A percentile compares a stretch with the other conserved stretches of the same genome.
These are phyloP conservation scores for Rosa hybrid DNA, from an alignment of 331 rosid genomes.

Conservation along the genomic window DNA sequence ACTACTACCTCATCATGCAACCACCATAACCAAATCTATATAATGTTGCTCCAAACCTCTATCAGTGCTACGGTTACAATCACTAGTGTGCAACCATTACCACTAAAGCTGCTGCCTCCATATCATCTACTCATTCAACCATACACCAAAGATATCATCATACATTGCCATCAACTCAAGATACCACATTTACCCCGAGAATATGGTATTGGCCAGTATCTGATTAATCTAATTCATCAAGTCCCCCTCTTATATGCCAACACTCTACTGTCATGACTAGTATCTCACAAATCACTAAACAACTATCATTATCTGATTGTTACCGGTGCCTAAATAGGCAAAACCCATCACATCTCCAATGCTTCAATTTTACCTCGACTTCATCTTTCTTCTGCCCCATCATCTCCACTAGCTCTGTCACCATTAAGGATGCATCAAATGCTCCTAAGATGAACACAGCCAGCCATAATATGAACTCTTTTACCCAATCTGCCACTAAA, in stretches of 20 bases:
- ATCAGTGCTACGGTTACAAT: background rate
- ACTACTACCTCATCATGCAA: background rate
- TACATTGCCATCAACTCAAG: background rate
- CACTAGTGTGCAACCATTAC: background rate
- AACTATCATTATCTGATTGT: background rate
- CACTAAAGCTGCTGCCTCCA: background rate
- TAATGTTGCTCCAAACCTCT: background rate
- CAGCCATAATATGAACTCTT: background rate
- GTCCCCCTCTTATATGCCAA: background rate
- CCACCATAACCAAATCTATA: background rate
- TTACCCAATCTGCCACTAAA: background rate
- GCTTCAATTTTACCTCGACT: background rate
- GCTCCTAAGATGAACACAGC: background rate
- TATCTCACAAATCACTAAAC: background rate
- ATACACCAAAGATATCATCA: background rate
- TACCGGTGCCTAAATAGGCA: background rate
- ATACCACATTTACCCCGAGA: background rate
- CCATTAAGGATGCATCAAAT: background rate
- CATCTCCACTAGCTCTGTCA: constrained; percentile 4
- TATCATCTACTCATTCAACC: background rate
- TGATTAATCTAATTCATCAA: background rate
- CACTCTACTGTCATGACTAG: background rate
- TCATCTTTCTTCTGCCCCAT: background rate
- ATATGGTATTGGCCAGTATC: constrained; percentile 5
- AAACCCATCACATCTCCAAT: background rate